Base-by-base conservation (phyloP, 2,329 filamentous ascomycete genomes). In the Westerdykella sp. region DNA sequence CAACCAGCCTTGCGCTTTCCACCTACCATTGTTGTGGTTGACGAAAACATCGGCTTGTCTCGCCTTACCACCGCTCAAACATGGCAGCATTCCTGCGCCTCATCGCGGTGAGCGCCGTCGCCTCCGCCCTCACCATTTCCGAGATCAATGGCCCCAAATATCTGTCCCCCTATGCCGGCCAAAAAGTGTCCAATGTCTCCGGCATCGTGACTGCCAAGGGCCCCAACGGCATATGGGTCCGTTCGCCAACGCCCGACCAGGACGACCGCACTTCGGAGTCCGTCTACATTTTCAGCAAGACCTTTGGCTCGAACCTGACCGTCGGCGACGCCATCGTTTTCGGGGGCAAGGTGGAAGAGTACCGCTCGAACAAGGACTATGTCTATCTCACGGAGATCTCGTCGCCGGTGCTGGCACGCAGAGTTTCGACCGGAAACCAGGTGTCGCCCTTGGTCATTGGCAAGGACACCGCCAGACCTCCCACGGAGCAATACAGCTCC, bases 71-170 rank as follows among this genome's bases (percentile, higher is more conserved):
- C 25, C 25, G 25, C 25, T 35, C 32, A 35, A 44, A 32, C 28
- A 43, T 41, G 41, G 37, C 47, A 37, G 38, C 47, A 36, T 38
- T 49, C 49, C 12, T 46, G 37, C 39, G 42, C 14, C 6, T 47
- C n/a, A 13, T 43, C 11, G 23, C 32, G 34, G 41, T 51, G 18
- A 42, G 39, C 41, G 44, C 49, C 32, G 37, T 47, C 9, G 41
- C 46, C n/a, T 51, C 50, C 12, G 52, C 52, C 12, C 16, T 52
- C 36, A 56, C 54, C 4, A 61, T 62, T n/a, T 52, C 58, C 37
- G 53, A 81, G 55, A 84, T 86, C 72, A 86, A 84, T 53, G 82
- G 83, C 51, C 73, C 79, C 55, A 73, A 65, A 16, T 86, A 78
- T 63, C 62, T 84, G 38, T 86, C 83, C 13, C 75, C 80, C 0